Percentiles rank a stretch among this genome's conserved stretches.
Conservation (phyloP, 2,329 filamentous ascomycete genomes). For the Xylariaceae sp. region DNA sequence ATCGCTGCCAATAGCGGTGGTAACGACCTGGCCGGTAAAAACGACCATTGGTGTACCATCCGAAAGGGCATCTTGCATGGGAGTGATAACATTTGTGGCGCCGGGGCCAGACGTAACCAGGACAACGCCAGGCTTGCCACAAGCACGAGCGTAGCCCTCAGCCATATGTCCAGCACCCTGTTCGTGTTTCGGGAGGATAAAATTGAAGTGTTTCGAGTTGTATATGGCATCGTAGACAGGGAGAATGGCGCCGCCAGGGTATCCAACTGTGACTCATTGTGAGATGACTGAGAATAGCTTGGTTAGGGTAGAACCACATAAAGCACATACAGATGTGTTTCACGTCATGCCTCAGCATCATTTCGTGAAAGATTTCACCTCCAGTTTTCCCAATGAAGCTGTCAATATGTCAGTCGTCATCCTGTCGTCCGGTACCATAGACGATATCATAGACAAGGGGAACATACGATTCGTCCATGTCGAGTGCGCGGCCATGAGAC, state of each 20-base stretch:
- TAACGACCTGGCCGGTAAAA: slow-evolving; percentile 89
- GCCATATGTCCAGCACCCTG: slow-evolving; percentile 99
- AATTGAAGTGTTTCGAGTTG: slow-evolving; percentile 95
- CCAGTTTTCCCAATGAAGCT: slow-evolving; percentile 92
- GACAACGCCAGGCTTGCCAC: slow-evolving; percentile 90
- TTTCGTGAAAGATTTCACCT: slow-evolving; percentile 97
- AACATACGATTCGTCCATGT: slow-evolving; percentile 77
- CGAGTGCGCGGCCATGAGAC: slow-evolving; percentile 51
- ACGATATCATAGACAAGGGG: background rate
- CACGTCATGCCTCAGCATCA: slow-evolving; percentile 90
- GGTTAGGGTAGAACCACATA: slow-evolving; percentile 44
- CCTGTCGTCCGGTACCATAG: background rate
- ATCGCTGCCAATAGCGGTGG: slow-evolving; percentile 85
- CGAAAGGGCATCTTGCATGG: slow-evolving; percentile 91
- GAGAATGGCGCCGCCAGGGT: slow-evolving; percentile 92
- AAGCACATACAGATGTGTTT: slow-evolving; percentile 81
- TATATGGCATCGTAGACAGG: slow-evolving; percentile 98
- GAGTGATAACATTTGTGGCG: slow-evolving; percentile 93
- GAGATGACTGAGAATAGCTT: slow-evolving; percentile 4
- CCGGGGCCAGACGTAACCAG: slow-evolving; percentile 95
- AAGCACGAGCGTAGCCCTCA: slow-evolving; percentile 90
- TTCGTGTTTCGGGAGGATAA: slow-evolving; percentile 91
- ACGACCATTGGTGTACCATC: slow-evolving; percentile 96
- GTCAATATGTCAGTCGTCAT: slow-evolving; percentile 12
- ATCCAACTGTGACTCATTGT: slow-evolving; percentile 55